A percentile compares a stretch with the other conserved stretches of the same genome.
Evolutionary conservation across 257 asterid species (phyloP).

Genomic region (Gentiana macrophylla): DNA sequence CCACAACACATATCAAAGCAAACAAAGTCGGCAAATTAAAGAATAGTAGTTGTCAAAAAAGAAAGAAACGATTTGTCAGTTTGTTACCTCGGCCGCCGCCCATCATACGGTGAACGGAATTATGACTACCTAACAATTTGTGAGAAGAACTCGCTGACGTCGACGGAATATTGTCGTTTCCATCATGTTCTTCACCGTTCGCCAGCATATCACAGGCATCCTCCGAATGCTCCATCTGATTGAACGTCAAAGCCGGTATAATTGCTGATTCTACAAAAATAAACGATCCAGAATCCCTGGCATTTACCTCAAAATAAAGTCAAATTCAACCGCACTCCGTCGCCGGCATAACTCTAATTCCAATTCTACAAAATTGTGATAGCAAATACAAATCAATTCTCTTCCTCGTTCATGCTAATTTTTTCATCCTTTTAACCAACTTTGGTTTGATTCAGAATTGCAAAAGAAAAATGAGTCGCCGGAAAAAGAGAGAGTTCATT

Average conservation of each 20-base stretch:
- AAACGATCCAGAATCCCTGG: conserved; percentile 8
- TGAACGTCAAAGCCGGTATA: conserved; percentile 3
- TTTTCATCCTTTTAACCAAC: no score
- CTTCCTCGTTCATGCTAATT: no score
- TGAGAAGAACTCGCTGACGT: conserved; percentile 32
- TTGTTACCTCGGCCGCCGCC: conserved; percentile 73
- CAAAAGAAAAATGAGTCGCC: no score
- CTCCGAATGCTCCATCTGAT: conserved; percentile 54
- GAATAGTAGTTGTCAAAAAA: no score
- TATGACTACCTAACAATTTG: conserved; percentile 40
- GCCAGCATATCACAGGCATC: conserved; percentile 44
- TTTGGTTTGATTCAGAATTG: no score
- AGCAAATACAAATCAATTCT: no score
- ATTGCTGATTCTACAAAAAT: neutral
- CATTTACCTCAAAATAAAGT: neutral
- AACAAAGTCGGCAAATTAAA: no score
- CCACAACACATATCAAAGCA: no score
- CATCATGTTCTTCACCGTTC: conserved; percentile 37
- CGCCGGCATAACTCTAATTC: neutral
- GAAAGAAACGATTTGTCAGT: no score
- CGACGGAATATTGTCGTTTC: conserved; percentile 16
- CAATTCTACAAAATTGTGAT: no score
- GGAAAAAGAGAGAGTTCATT: neutral
- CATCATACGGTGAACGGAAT: conserved; percentile 58
- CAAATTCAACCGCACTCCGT: conserved; percentile 1